Percentiles rank a stretch among this genome's conserved stretches.
Conservation (phyloP, 1,284 basidiomycete genomes). For the Melampsora americana region DNA sequence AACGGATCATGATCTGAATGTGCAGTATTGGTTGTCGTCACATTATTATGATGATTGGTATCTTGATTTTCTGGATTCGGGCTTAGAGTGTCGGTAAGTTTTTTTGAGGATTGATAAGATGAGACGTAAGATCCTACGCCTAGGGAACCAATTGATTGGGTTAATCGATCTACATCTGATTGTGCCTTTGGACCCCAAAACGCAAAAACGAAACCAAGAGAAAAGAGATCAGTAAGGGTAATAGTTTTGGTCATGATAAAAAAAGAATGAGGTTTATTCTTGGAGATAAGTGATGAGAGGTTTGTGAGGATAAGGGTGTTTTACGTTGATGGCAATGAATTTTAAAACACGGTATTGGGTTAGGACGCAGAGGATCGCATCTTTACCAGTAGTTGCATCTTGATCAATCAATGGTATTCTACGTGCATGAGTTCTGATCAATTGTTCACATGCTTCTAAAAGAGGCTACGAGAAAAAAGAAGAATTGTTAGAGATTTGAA, state of each 20-base stretch:
- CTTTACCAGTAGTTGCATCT: slow-evolving; percentile 88
- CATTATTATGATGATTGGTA: background rate
- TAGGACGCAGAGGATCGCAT: slow-evolving; percentile 90
- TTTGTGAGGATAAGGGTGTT: too few relatives aligned
- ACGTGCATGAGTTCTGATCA: slow-evolving; percentile 93
- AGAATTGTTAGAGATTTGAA: slow-evolving; percentile 20
- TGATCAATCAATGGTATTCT: slow-evolving; percentile 88
- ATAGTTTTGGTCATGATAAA: too few relatives aligned
- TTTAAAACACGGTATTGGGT: slow-evolving; percentile 98
- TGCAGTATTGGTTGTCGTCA: slow-evolving; percentile 9
- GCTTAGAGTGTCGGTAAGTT: slow-evolving; percentile 27
- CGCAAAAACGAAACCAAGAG: too few relatives aligned
- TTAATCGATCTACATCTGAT: slow-evolving; percentile 67
- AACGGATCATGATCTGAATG: slow-evolving; percentile 60
- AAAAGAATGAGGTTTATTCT: background rate
- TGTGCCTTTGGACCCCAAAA: slow-evolving; percentile 65
- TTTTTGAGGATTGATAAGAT: slow-evolving; percentile 51
- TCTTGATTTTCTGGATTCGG: slow-evolving; percentile 19
- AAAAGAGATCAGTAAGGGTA: slow-evolving; percentile 38
- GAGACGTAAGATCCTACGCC: slow-evolving; percentile 90
- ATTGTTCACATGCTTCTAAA: slow-evolving; percentile 81
- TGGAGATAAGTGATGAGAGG: too few relatives aligned
- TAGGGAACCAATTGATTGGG: slow-evolving; percentile 75
- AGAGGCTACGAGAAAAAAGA: slow-evolving; percentile 62
- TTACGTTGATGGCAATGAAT: slow-evolving; percentile 97